Base-by-base conservation (phyloP, 768 basidiomycete genomes). In the Pleurotus cornucopiae region DNA sequence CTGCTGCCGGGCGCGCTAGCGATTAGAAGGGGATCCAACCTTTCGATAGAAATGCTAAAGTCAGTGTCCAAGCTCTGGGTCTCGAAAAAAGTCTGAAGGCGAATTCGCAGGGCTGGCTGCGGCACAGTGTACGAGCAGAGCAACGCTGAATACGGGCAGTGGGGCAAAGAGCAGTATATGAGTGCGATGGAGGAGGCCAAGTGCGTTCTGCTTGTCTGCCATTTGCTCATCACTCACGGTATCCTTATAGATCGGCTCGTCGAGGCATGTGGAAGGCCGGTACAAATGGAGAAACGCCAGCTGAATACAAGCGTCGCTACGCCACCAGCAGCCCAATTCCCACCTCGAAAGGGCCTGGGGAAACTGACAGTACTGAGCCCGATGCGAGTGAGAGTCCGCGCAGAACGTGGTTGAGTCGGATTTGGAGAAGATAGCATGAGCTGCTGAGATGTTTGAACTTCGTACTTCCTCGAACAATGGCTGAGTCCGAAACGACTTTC, bases 201-300 rank as follows among this genome's bases (percentile, higher is more conserved):
- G 92, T 91, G 51, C 59, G 81, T 67, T 34, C 30, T 34, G 30
- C 11, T 34, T 34, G 30, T 34, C 30, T 34, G 30, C 11, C 30
- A 9, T 34, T 34, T 34, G 30, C 11, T 34, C 30, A 34, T 34
- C 30, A 34, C 30, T 21, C 57, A 47, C 9, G 46, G 48, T 9
- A 49, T 41, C 13, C 45, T 13, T 39, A 25, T 56, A 94, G 91
- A 62, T 66, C 69, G 37, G 79, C 80, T 26, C 80, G 78, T 51
- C 72, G 76, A 57, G 94, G 94, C 0, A 88, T 94, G 78, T 96
- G 93, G 93, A 73, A 69, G 23, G 60, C 78, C 2, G 84, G 83
- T 1, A 63, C 62, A 0, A 62, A 60, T 4, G 72, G 73, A 12
- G 94, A 95, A 61, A 83, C 81, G 6, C 94, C 94, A 0, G 80